A percentile compares a stretch with the other conserved stretches of the same genome.
Conservation (phyloP, 495 filamentous ascomycete genomes). For the Melanomma pulvis-pyrius region DNA sequence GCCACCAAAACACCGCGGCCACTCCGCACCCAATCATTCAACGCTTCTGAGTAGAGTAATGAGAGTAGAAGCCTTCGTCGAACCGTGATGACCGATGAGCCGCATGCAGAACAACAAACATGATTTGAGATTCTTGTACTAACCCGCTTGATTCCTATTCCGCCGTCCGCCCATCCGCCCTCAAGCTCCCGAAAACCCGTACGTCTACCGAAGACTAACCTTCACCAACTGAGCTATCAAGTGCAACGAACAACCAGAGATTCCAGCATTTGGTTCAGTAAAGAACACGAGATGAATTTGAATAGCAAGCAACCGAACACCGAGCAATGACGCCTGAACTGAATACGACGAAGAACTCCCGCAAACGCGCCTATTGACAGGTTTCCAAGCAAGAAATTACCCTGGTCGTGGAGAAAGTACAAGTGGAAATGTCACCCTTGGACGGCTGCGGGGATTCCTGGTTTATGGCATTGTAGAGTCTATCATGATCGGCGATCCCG, state of each 20-base stretch:
- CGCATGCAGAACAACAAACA: conserved; percentile 12
- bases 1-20: conserved; percentile 3
- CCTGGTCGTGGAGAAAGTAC: neutral
- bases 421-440: neutral
- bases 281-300: conserved; percentile 1
- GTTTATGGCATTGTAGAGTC: neutral
- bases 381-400: conserved; percentile 16
- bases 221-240: neutral
- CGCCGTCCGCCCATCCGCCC: conserved; percentile 5
- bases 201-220: neutral
- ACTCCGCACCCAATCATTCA: conserved; percentile 3
- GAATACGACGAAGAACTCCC: conserved; percentile 8
- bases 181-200: neutral
- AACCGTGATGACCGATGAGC: conserved; percentile 1
- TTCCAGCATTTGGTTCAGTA: conserved; percentile 1
- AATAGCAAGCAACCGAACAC: conserved; percentile 8
- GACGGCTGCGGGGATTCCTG: neutral
- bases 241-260: conserved; percentile 1
- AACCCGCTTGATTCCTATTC: neutral
- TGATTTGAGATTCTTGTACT: conserved; percentile 11
- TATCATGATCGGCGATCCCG: conserved; percentile 26
- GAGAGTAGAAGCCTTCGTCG: conserved; percentile 1
- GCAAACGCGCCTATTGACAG: conserved; percentile 26
- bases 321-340: conserved; percentile 10
- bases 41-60: conserved; percentile 3